These are phyloP conservation scores for Setomelanomma holmii DNA, from an alignment of 2,329 filamentous ascomycete genomes.

Conservation along the genomic window DNA sequence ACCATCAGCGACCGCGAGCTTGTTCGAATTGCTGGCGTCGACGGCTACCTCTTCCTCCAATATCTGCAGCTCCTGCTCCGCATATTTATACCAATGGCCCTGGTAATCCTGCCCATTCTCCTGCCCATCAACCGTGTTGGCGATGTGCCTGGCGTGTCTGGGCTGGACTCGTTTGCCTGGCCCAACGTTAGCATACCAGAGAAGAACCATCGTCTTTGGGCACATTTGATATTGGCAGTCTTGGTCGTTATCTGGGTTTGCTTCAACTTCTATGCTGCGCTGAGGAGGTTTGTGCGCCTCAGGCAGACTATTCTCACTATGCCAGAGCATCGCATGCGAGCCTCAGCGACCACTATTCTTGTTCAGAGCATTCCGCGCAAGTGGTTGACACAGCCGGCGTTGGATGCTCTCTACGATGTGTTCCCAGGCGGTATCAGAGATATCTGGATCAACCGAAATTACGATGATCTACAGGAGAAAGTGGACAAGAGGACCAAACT, in stretches of 20 bases:
- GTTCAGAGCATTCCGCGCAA: conserved; percentile 89
- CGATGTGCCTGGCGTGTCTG: conserved; percentile 61
- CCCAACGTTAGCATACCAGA: conserved; percentile 73
- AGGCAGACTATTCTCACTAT: conserved; percentile 94
- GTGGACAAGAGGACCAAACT: conserved; percentile 76
- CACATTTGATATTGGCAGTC: conserved; percentile 81
- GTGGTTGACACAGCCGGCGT: conserved; percentile 84
- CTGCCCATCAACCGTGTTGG: conserved; percentile 82
- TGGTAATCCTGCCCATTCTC: conserved; percentile 82
- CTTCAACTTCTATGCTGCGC: conserved; percentile 83
- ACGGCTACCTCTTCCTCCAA: conserved; percentile 96
- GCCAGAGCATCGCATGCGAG: conserved; percentile 89
- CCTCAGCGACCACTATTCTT: conserved; percentile 93
- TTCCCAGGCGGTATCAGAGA: conserved; percentile 95
- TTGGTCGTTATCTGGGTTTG: conserved; percentile 83
- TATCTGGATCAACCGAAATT: conserved; percentile 94
- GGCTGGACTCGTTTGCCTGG: conserved; percentile 82
- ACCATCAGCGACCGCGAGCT: conserved; percentile 79
- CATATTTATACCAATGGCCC: conserved; percentile 85
- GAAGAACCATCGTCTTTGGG: conserved; percentile 77
- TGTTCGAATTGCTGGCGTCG: conserved; percentile 93
- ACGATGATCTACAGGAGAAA: conserved; percentile 82
- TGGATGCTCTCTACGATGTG: conserved; percentile 88
- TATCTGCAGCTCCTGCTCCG: conserved; percentile 86
- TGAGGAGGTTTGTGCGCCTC: conserved; percentile 87